Base-by-base conservation (phyloP, 169 alveolate species). In the Eimeria brunetti region DNA sequence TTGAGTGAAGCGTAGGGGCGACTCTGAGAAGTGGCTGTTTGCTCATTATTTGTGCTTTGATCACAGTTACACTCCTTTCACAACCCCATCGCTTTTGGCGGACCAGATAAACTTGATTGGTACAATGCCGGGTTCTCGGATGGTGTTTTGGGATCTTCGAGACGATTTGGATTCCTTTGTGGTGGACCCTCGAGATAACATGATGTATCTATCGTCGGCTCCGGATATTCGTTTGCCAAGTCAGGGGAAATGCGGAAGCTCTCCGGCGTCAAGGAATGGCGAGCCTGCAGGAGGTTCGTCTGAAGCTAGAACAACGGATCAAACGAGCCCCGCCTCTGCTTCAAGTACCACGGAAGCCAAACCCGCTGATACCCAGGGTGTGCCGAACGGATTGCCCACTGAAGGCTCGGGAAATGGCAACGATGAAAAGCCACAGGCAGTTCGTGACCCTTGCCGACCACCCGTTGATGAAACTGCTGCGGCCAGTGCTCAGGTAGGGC, bases 41-140 rank as follows among this genome's bases (percentile, higher is more conserved):
- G 64, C 88, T 27, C 49, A 3, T 41, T 44, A 0, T 16, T 78
- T 78, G 88, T 49, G 44, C 33, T 38, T 58, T 89, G 81, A 27
- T 46, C 30, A 5, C 94, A 94, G 96, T 36, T 94, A 98, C 95
- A 97, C 98, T 53, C 99, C 99, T 11, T 98, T 98, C 94, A 97
- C 97, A 95, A 98, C 97, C 53, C 98, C 99, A 7, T 97, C 98
- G 58, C 96, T 98, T 56, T 71, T 98, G 89, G 99, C 99, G 1
- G 98, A 98, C 85, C 99, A 98, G 94, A 98, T 98, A 80, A 98
- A 98, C 94, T 94, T 97, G 80, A 95, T 98, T 49, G 99, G 99
- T 38, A 97, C 98, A 5, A 94, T 95, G 56, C 98, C 98, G 51
- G 99, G 99, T 8, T 97, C 99, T 5, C 96, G 98, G 62, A 93